Evolutionary conservation across 306 rosid species (phyloP).

Genomic region (Ormosia emarginata): DNA sequence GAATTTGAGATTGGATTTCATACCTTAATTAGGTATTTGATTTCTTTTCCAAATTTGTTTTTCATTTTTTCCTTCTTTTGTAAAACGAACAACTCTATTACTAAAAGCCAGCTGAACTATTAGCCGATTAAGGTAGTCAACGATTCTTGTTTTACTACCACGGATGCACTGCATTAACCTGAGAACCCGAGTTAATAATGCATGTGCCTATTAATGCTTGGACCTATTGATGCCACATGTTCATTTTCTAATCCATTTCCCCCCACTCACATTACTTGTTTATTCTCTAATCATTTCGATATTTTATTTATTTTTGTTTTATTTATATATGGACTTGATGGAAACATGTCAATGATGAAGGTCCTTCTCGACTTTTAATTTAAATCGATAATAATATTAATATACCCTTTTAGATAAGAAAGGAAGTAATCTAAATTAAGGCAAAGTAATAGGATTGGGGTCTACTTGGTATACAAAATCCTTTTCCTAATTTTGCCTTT

Average conservation of each 20-base stretch:
- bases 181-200: constrained; percentile 5
- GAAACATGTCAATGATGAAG: constrained; percentile 22
- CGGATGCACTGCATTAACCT: background rate
- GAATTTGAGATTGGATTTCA: background rate
- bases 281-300: constrained; percentile 15
- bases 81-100: background rate
- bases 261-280: constrained; percentile 13
- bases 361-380: background rate
- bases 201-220: constrained; percentile 29
- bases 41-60: background rate
- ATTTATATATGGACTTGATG: background rate
- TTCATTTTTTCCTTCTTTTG: background rate
- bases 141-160: background rate
- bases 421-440: constrained; percentile 19
- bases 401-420: background rate
- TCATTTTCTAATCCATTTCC: constrained; percentile 24
- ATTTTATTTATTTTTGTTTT: background rate
- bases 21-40: background rate
- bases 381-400: background rate
- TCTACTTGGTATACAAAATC: background rate
- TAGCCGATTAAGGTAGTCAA: constrained; percentile 18
- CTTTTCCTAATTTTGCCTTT: constrained; percentile 18
- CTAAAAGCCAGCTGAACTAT: background rate
- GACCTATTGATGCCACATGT: background rate
- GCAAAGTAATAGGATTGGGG: constrained; percentile 25